Percentiles rank a stretch among this genome's conserved stretches.
phyloP scores from a whole-genome alignment of 495 filamentous ascomycete genomes.

The Hyphodiscus hymeniophilus region DNA sequence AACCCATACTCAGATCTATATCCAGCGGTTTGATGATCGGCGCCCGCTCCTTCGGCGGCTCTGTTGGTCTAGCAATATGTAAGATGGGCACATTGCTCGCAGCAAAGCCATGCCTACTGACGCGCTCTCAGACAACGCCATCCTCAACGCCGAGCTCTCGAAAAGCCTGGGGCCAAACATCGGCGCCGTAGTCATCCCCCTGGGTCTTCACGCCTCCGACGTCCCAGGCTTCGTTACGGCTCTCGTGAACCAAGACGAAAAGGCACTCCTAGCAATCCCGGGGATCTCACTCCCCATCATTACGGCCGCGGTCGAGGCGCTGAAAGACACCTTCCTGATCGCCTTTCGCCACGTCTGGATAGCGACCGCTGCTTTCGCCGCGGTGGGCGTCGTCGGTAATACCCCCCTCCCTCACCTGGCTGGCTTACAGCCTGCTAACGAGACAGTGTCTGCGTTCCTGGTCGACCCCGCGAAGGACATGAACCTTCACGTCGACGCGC shows the following conservation, averaged over 20 bases:
- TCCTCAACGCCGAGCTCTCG: not conserved
- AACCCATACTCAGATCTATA: not conserved
- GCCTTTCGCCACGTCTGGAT: constrained; percentile 7
- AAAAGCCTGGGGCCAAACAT: constrained; percentile 15
- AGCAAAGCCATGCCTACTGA: no score
- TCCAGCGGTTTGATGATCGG: constrained; percentile 1
- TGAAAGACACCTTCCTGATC: not conserved
- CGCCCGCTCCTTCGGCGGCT: not conserved
- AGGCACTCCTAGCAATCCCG: constrained; percentile 11
- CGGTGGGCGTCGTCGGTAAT: constrained; percentile 1
- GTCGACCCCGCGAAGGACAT: not conserved
- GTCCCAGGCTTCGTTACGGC: constrained; percentile 18
- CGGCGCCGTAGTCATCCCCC: constrained; percentile 16
- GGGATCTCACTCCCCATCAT: constrained; percentile 16
- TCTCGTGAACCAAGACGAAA: constrained; percentile 13
- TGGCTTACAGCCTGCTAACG: no score
- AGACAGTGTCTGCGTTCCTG: no score
- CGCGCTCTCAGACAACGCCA: not conserved
- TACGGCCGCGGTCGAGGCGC: constrained; percentile 5
- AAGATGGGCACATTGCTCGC: no score
- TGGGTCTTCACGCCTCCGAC: constrained; percentile 13
- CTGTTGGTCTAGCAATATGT: constrained; percentile 1
- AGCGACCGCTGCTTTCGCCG: not conserved
- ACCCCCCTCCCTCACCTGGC: no score
- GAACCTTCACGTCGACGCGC: constrained; percentile 2